Evolutionary conservation across 2,329 filamentous ascomycete species (phyloP), one percentile per base, ranked within the genome.

Genomic region (Penicillium decumbens): DNA sequence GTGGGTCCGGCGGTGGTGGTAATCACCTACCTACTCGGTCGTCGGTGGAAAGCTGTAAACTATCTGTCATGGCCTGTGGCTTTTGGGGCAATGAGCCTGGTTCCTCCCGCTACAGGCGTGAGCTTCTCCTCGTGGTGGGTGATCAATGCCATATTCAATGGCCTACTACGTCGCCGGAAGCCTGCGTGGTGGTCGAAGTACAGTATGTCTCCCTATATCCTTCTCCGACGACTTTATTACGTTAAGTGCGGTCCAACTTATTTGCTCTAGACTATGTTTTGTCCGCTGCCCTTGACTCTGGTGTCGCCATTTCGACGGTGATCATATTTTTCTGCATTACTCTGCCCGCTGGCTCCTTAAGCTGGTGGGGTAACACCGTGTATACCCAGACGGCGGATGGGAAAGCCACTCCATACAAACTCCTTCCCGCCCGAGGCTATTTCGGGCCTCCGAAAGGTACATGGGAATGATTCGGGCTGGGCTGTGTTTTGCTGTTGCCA

Each of bases 21-120:
- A 42, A 61, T 82, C 40, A 81, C 83, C 30, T 89, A 72, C 56
- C 46, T 73, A 3, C 70, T 85, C 13, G 82, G 83, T 4, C 78
- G 83, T 29, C 75, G 76, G 43, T 70, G 84, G 84, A 53, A 80
- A 75, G 59, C 78, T 73, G 23, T 82, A 67, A 80, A 84, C 52
- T 88, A 86, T 63, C 70, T 89, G 53, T 85, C 80, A 61, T 80
- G 80, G 54, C 85, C 85, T 0, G 77, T 88, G 28, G 78, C 88
- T 48, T 87, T 84, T 58, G 84, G 83, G 39, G 83, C 82, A 20
- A 79, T 81, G 15, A 79, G 80, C 42, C 72, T 77, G 57, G 76
- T 88, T 2, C 85, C 85, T 6, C 85, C 85, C 0, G 85, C 85
- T 0, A 86, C 83, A 0, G 80, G 83, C 0, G 81, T 85, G 59